Conservation (phyloP, 2,329 filamentous ascomycete genomes). For the Diaporthe ilicicola region DNA sequence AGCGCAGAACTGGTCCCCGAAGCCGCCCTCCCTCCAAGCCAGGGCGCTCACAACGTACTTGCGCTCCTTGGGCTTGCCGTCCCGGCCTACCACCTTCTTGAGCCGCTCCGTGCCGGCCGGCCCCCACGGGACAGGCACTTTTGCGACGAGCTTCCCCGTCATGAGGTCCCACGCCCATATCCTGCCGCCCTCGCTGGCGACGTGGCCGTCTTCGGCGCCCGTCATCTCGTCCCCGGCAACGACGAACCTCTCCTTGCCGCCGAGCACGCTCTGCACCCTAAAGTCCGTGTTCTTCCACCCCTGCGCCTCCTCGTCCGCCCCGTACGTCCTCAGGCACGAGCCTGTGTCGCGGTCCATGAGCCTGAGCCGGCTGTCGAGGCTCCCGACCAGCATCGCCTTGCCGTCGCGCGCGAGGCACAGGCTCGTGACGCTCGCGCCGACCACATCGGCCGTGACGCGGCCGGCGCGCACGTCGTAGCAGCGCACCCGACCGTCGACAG, state of each 20-base stretch:
- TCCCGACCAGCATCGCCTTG: conserved; percentile 77
- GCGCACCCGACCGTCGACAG: conserved; percentile 84
- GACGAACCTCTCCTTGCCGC: conserved; percentile 78
- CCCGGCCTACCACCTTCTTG: conserved; percentile 64
- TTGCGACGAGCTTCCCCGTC: conserved; percentile 72
- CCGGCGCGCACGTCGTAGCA: conserved; percentile 86
- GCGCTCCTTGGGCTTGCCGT: conserved; percentile 67
- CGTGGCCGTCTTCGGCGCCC: conserved; percentile 36
- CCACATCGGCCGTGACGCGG: conserved; percentile 72
- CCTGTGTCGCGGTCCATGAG: conserved; percentile 84
- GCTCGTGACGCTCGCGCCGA: conserved; percentile 78
- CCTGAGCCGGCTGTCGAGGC: conserved; percentile 78
- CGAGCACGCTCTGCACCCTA: conserved; percentile 79
- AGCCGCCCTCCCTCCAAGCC: conserved; percentile 69
- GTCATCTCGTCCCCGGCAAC: conserved; percentile 80
- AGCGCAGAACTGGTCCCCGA: conserved; percentile 71
- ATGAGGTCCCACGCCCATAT: conserved; percentile 87
- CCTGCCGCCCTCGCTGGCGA: conserved; percentile 60
- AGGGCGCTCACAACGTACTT: conserved; percentile 70
- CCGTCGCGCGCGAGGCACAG: conserved; percentile 76
- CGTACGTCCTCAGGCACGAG: conserved; percentile 76
- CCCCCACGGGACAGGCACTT: conserved; percentile 67
- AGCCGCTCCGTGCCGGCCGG: conserved; percentile 55
- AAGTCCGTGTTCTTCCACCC: conserved; percentile 72
- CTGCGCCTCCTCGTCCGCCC: conserved; percentile 41